Conservation (phyloP, 352 stramenopile species). For the Thraustotheca clavata region DNA sequence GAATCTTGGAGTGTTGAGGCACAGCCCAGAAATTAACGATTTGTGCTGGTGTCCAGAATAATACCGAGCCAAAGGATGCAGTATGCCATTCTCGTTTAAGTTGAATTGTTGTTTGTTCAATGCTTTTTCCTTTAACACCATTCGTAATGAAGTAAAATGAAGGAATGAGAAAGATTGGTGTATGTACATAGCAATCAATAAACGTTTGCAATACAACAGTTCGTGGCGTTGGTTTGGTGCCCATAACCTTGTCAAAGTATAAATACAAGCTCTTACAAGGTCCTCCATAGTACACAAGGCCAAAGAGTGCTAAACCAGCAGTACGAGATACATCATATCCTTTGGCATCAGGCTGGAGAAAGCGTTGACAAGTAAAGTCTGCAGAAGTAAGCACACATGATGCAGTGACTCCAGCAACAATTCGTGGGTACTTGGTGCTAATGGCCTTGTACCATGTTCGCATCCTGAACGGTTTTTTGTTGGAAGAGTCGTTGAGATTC, state of each 20-base stretch:
- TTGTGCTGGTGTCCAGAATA: slow-evolving; percentile 18
- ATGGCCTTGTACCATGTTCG: slow-evolving; percentile 19
- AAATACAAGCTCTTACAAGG: slow-evolving; percentile 20
- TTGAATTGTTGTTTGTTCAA: slow-evolving; percentile 6
- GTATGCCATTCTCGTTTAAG: slow-evolving; percentile 14
- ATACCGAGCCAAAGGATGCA: slow-evolving; percentile 17
- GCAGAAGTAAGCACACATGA: slow-evolving; percentile 2
- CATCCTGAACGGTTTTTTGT: no score
- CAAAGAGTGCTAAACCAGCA: slow-evolving; percentile 12
- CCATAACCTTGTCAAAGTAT: slow-evolving; percentile 21
- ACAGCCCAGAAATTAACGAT: slow-evolving; percentile 19
- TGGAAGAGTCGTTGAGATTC: no score
- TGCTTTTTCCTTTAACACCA: slow-evolving; percentile 16
- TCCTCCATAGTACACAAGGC: slow-evolving; percentile 15
- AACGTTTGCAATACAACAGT: slow-evolving; percentile 17
- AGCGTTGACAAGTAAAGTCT: slow-evolving; percentile 9
- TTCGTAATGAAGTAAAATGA: slow-evolving; percentile 21
- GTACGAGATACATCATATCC: slow-evolving; percentile 9
- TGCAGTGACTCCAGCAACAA: slow-evolving; percentile 5
- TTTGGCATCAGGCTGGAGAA: background rate
- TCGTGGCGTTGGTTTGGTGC: slow-evolving; percentile 8
- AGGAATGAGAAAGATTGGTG: slow-evolving; percentile 8
- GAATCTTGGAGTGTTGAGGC: slow-evolving; percentile 20
- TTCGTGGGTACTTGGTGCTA: slow-evolving; percentile 15
- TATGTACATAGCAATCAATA: slow-evolving; percentile 19